Conservation (phyloP, 176 grass and related monocot species). For the Ensete glaucum region DNA sequence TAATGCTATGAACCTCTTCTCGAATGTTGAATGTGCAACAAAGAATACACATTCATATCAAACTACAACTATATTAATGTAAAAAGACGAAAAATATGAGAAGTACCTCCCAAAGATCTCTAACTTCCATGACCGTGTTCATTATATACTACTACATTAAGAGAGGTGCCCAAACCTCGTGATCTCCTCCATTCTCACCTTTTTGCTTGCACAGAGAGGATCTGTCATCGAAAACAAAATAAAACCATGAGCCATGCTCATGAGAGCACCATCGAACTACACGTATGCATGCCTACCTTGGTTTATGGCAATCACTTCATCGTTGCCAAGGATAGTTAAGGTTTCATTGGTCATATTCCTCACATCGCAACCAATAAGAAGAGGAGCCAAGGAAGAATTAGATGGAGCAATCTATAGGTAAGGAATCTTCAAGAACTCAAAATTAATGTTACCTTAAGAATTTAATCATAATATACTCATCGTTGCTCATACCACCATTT, state of each 20-base stretch:
- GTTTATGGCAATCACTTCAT: conserved; percentile 80
- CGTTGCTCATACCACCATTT: conserved; percentile 68
- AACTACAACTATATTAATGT: neutral
- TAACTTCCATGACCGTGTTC: conserved; percentile 27
- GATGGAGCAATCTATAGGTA: neutral
- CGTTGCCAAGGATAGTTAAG: conserved; percentile 55
- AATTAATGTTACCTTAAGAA: conserved; percentile 46
- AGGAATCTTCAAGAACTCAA: neutral
- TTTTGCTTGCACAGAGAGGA: conserved; percentile 62
- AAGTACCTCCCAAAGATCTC: conserved; percentile 65
- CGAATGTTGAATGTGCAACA: conserved; percentile 37
- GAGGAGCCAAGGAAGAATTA: conserved; percentile 32
- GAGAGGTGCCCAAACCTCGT: conserved; percentile 61
- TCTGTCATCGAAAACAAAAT: conserved; percentile 41
- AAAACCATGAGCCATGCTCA: no score
- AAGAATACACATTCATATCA: neutral
- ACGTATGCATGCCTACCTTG: no score
- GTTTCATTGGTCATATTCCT: conserved; percentile 57
- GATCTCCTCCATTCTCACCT: conserved; percentile 75
- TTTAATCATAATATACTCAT: no score
- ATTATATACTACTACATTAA: no score
- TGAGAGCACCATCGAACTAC: no score
- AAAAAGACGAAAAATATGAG: neutral
- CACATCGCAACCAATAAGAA: conserved; percentile 85
- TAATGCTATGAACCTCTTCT: conserved; percentile 33